These are phyloP conservation scores for Claviceps digitariae DNA, from an alignment of 2,329 filamentous ascomycete genomes.

Conservation along the genomic window DNA sequence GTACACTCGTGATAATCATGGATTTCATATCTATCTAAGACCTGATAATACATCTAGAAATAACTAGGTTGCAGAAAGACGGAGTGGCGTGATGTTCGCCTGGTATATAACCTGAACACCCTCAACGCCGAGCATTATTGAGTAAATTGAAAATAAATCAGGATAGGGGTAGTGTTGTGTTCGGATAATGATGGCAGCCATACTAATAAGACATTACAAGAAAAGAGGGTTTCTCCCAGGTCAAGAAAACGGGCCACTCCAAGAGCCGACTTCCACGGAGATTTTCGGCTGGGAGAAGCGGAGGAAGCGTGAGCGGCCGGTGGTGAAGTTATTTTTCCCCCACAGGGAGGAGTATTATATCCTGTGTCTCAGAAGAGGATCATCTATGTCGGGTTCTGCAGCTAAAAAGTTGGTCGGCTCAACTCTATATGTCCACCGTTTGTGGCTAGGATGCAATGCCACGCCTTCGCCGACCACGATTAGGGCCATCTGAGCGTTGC, in stretches of 20 bases:
- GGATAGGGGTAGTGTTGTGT: neutral
- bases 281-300: neutral
- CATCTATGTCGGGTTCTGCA: neutral
- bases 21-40: neutral
- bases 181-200: neutral
- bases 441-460: conserved; percentile 25
- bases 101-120: conserved; percentile 5
- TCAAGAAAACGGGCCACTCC: neutral
- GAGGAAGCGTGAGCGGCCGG: neutral
- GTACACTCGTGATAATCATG: neutral
- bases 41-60: neutral
- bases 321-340: neutral
- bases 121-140: conserved; percentile 5
- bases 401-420: too few species aligned
- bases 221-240: neutral
- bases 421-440: too few species aligned
- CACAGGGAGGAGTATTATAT: neutral
- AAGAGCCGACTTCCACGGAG: neutral
- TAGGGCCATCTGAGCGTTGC: conserved; percentile 73
- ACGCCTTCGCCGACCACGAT: conserved; percentile 63
- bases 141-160: conserved; percentile 1
- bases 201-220: neutral
- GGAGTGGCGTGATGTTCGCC: conserved; percentile 1
- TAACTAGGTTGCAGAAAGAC: neutral
- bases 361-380: neutral